Evolutionary conservation across 768 basidiomycete genomes (phyloP).

Genomic region (Hemileccinum rubropunctum): DNA sequence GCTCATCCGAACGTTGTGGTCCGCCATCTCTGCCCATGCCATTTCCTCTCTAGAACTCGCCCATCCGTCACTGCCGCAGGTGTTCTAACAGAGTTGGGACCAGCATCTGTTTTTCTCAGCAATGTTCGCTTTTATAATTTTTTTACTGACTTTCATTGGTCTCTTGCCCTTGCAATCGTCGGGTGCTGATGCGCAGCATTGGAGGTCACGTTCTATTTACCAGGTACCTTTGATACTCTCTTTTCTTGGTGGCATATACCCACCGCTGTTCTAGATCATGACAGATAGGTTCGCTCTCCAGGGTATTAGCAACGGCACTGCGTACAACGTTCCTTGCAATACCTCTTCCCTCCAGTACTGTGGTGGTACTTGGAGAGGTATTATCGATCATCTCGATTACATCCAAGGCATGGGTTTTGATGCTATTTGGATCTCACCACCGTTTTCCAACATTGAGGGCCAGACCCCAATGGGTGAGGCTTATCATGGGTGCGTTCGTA

Average conservation of each 20-base stretch:
- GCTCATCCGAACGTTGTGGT: background rate
- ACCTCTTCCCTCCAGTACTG: slow-evolving; percentile 49
- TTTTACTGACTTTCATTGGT: slow-evolving; percentile 5
- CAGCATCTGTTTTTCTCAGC: background rate
- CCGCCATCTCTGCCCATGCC: slow-evolving; percentile 1
- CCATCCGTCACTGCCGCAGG: background rate
- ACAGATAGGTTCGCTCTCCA: slow-evolving; percentile 63
- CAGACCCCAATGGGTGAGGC: slow-evolving; percentile 51
- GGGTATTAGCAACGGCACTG: slow-evolving; percentile 26
- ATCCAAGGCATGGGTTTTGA: slow-evolving; percentile 64
- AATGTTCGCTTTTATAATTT: slow-evolving; percentile 12
- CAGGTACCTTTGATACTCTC: slow-evolving; percentile 33
- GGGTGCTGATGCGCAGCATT: slow-evolving; percentile 44
- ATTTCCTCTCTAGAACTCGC: slow-evolving; percentile 1
- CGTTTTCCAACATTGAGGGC: slow-evolving; percentile 48
- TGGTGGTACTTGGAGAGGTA: slow-evolving; percentile 54
- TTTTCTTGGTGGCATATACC: background rate
- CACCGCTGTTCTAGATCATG: slow-evolving; percentile 35
- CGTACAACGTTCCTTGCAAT: slow-evolving; percentile 41
- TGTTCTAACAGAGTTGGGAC: slow-evolving; percentile 2
- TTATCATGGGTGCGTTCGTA: slow-evolving; percentile 47
- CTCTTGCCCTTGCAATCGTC: slow-evolving; percentile 9
- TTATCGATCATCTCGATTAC: slow-evolving; percentile 56
- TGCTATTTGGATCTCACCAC: slow-evolving; percentile 57
- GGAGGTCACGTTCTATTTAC: slow-evolving; percentile 55